These are phyloP conservation scores for Tripterygium wilfordii DNA, from an alignment of 177 flowering plant species.

Conservation along the genomic window DNA sequence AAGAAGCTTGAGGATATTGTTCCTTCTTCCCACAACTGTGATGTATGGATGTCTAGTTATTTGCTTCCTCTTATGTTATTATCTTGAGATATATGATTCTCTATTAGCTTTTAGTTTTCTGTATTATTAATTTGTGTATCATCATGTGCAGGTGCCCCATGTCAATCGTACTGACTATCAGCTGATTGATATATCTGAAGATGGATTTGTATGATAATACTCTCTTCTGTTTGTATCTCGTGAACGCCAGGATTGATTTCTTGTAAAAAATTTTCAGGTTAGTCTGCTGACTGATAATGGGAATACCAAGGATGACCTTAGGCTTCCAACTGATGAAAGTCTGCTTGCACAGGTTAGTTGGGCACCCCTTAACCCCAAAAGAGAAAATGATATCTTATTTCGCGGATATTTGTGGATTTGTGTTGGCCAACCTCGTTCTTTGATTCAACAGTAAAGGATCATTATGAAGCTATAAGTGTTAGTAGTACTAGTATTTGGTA, in stretches of 20 bases:
- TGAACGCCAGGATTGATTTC: not conserved
- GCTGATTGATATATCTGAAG: constrained; percentile 76
- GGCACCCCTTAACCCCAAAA: too few relatives aligned
- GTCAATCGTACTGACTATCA: constrained; percentile 71
- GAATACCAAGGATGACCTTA: constrained; percentile 66
- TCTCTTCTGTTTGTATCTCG: not conserved
- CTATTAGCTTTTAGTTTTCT: not conserved
- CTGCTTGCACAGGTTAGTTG: constrained; percentile 50
- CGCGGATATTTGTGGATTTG: not conserved
- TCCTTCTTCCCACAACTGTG: constrained; percentile 75
- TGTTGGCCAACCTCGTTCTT: not conserved
- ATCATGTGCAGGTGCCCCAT: constrained; percentile 49
- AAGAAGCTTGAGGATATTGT: constrained; percentile 75
- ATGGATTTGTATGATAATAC: constrained; percentile 54
- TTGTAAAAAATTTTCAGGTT: constrained; percentile 27
- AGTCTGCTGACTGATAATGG: constrained; percentile 71
- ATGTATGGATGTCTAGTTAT: constrained; percentile 24
- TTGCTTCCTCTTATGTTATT: not conserved
- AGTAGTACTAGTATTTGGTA: too few relatives aligned
- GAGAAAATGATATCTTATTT: too few relatives aligned
- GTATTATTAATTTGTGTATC: not conserved
- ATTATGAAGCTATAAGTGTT: too few relatives aligned
- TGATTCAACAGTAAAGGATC: too few relatives aligned
- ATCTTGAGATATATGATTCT: too few relatives aligned
- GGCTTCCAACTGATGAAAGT: constrained; percentile 56